A percentile compares a stretch with the other conserved stretches of the same genome.
These are phyloP conservation scores for Parathielavia hyrcaniae DNA, from an alignment of 495 filamentous ascomycete genomes.

Conservation along the genomic window DNA sequence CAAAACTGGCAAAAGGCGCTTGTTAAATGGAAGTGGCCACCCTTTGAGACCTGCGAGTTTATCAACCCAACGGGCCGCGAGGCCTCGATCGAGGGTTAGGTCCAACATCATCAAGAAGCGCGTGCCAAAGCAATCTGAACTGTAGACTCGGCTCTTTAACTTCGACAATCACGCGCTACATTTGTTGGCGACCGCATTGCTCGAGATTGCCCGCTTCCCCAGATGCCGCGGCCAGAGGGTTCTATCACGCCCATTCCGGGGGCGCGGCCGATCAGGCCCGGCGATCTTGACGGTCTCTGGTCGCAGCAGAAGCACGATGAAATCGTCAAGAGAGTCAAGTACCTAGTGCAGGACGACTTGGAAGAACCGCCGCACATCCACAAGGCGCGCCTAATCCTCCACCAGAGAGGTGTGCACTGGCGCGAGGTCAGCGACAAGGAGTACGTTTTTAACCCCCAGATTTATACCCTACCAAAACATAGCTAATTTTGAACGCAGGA, in stretches of 20 bases:
- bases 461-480: too few relatives aligned
- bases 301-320: not conserved
- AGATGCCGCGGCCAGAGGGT: not conserved
- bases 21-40: too few relatives aligned
- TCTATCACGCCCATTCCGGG: slow-evolving; percentile 1
- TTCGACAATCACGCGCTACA: too few relatives aligned
- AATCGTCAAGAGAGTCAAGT: slow-evolving; percentile 4
- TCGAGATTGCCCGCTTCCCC: not conserved
- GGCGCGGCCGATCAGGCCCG: slow-evolving; percentile 3
- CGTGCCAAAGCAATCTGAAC: too few relatives aligned
- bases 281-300: not conserved
- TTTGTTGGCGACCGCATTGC: too few relatives aligned
- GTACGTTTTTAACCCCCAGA: not conserved
- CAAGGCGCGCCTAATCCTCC: not conserved
- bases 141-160: too few relatives aligned
- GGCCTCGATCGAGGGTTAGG: too few relatives aligned
- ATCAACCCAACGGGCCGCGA: too few relatives aligned
- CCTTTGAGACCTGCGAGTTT: too few relatives aligned
- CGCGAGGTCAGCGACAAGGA: not conserved
- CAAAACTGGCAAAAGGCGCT: too few relatives aligned
- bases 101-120: too few relatives aligned
- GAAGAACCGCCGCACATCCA: slow-evolving; percentile 15
- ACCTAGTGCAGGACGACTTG: slow-evolving; percentile 10
- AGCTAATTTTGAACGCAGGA: not conserved
- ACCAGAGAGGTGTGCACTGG: not conserved